Conservation (phyloP, 371 early-diverging fungal genomes). For the Actinomortierella wolfii region DNA sequence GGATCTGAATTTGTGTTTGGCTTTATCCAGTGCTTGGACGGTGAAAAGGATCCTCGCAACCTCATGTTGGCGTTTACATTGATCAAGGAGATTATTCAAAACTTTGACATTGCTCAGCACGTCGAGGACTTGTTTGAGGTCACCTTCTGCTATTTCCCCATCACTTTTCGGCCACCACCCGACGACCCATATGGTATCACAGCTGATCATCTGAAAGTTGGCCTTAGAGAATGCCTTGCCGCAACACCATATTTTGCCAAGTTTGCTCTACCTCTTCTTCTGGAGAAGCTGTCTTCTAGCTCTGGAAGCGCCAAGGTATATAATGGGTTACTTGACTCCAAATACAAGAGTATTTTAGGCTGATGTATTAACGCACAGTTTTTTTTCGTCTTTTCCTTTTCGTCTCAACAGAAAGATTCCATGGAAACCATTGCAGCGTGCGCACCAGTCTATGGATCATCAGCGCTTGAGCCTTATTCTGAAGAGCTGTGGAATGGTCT, state of each 20-base stretch:
- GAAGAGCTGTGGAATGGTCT: constrained; percentile 71
- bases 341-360: neutral
- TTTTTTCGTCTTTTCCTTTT: neutral
- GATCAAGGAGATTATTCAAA: constrained; percentile 62
- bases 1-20: constrained; percentile 78
- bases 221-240: constrained; percentile 67
- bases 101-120: constrained; percentile 77
- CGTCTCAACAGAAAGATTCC: constrained; percentile 72
- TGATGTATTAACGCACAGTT: no score
- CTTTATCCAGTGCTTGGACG: constrained; percentile 89
- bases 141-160: constrained; percentile 97
- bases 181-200: constrained; percentile 94
- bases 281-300: constrained; percentile 88
- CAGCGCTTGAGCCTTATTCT: constrained; percentile 61
- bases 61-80: constrained; percentile 84
- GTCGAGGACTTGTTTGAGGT: constrained; percentile 94
- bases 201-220: constrained; percentile 84
- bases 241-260: constrained; percentile 77
- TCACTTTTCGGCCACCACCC: constrained; percentile 95
- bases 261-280: constrained; percentile 82
- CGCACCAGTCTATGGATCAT: constrained; percentile 77
- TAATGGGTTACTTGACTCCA: constrained; percentile 1
- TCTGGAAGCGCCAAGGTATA: constrained; percentile 87
- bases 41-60: constrained; percentile 98
- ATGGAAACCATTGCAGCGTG: constrained; percentile 83